Evolutionary conservation across 768 basidiomycete genomes (phyloP), one percentile per base, ranked within the genome.

Genomic region (Cubamyces sp.): DNA sequence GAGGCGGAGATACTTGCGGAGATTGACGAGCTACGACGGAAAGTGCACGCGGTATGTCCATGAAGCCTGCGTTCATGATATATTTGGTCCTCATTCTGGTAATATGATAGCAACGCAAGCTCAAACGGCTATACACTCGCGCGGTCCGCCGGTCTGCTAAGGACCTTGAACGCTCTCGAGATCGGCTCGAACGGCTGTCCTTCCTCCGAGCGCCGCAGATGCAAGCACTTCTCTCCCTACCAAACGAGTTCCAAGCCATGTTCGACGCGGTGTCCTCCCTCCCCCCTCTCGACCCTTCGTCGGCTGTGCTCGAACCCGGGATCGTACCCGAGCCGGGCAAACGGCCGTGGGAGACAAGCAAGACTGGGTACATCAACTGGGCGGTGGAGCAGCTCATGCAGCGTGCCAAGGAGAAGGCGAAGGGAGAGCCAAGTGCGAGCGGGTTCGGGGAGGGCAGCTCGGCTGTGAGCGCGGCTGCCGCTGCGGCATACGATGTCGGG

Each of bases 281-380:
- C 5, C 82, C 87, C 2, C 66, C 67, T 2, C 49, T 71, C 53
- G 71, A 69, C 41, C 65, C 64, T 9, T 56, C 66, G n/a, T 41
- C 64, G 15, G 54, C 64, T 9, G 60, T 42, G 19, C n/a, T 54
- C 21, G 57, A 63, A n/a, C 56, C 62, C 3, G 64, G 57, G 18
- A 25, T 57, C 18, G 64, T 70, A 3, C 70, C 79, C 3, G 83
- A 86, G 60, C 84, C 86, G 0, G 86, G 89, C 0, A 91, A 91
- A 71, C 82, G 86, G 42, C 82, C 82, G 11, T 94, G 92, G 92
- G 91, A 94, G 75, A 83, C 84, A 40, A 86, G 82, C 71, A 83
- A 84, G 70, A 80, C 82, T 1, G 92, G 90, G 5, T 95, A 94
- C 72, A 70, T 88, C 5, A 85, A 86, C 61, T 95, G 93, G 93